These are phyloP conservation scores for Aspergillus hiratsukae DNA, from an alignment of 2,329 filamentous ascomycete genomes.

Conservation along the genomic window DNA sequence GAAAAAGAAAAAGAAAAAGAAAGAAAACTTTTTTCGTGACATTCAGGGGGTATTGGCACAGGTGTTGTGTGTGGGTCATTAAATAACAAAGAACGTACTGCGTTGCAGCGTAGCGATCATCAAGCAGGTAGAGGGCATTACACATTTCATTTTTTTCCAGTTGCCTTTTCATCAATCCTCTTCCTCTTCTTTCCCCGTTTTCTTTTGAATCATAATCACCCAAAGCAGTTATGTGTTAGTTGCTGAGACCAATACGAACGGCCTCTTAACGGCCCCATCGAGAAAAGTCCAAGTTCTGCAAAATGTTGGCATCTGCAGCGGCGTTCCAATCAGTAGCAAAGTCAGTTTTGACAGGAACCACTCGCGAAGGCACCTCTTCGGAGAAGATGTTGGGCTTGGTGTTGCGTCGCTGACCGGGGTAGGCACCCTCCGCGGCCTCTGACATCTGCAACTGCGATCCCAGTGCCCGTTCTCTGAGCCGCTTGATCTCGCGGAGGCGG, in stretches of 20 bases:
- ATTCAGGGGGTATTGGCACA: conserved; percentile 25
- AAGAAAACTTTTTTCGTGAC: conserved; percentile 15
- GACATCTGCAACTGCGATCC: conserved; percentile 24
- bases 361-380: conserved; percentile 31
- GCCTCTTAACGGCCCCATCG: conserved; percentile 35
- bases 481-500: conserved; percentile 77
- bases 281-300: conserved; percentile 41
- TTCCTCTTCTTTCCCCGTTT: not conserved
- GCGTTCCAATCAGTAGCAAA: conserved; percentile 35
- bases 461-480: conserved; percentile 61
- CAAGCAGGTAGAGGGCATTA: not conserved
- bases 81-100: conserved; percentile 15
- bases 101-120: not conserved
- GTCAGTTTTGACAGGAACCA: conserved; percentile 29
- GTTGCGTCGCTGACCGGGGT: conserved; percentile 31
- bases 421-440: conserved; percentile 28
- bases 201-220: not conserved
- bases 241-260: not conserved
- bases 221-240: not conserved
- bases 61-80: conserved; percentile 3
- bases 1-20: conserved; percentile 15
- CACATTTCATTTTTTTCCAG: not conserved
- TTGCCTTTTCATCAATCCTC: not conserved
- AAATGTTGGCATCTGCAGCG: conserved; percentile 33
- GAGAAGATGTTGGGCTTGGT: conserved; percentile 37